phyloP scores from a whole-genome alignment of 345 rosid genomes.

The Zanthoxylum bungeanum region DNA sequence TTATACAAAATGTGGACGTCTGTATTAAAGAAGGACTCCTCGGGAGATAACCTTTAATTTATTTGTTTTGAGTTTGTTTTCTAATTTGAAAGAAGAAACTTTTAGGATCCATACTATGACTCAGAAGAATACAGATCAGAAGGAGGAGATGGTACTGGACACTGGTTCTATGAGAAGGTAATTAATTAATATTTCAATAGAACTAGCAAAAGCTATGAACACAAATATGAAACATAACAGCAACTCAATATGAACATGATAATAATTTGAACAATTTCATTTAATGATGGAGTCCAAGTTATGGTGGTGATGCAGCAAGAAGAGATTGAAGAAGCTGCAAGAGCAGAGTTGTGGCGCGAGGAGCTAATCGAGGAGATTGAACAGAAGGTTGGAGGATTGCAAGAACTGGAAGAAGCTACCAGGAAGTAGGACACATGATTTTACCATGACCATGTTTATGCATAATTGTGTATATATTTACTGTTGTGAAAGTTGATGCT shows the following conservation, averaged over 20 bases:
- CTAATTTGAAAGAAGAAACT: neutral
- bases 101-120: slow-evolving; percentile 87
- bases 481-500: no score
- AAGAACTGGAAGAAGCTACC: slow-evolving; percentile 83
- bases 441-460: no score
- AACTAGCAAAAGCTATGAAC: no score
- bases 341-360: slow-evolving; percentile 91
- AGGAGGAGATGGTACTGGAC: slow-evolving; percentile 93
- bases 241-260: no score
- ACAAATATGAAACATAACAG: no score
- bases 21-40: no score
- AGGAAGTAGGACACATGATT: slow-evolving; percentile 54
- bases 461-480: no score
- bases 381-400: slow-evolving; percentile 75
- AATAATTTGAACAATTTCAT: no score
- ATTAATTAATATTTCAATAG: no score
- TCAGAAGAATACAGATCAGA: slow-evolving; percentile 77
- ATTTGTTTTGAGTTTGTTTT: neutral
- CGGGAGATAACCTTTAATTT: no score
- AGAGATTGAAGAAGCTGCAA: slow-evolving; percentile 74
- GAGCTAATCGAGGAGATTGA: slow-evolving; percentile 94
- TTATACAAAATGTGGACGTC: no score
- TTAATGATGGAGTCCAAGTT: no score
- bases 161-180: slow-evolving; percentile 88
- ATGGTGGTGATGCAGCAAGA: slow-evolving; percentile 66